Percentiles rank a stretch among this genome's conserved stretches.
Evolutionary conservation across 129 eudicot species (phyloP).

Genomic region (Kitagawia praeruptora): DNA sequence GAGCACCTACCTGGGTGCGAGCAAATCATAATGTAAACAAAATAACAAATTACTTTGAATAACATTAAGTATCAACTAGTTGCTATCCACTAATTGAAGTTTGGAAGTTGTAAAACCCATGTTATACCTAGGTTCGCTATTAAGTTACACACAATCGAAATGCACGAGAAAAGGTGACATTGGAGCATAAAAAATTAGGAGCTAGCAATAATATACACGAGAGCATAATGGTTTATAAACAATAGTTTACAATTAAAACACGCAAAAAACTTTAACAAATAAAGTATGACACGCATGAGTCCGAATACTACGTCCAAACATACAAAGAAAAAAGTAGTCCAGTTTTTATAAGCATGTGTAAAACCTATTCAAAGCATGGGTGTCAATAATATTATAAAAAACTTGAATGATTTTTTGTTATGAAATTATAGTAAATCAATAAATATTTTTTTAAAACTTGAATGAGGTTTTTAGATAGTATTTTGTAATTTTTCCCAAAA

Average conservation of each 20-base stretch:
- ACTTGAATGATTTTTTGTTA: no score
- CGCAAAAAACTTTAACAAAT: neutral
- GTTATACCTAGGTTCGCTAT: neutral
- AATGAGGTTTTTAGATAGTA: no score
- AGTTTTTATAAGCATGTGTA: neutral
- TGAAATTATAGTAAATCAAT: neutral
- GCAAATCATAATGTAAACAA: conserved; percentile 14
- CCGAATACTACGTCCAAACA: neutral
- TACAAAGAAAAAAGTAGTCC: neutral
- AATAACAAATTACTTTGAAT: neutral
- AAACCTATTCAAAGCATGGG: neutral
- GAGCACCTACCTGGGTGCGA: conserved; percentile 85
- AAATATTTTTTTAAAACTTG: no score
- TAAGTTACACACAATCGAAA: neutral
- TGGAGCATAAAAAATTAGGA: neutral
- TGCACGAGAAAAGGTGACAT: neutral
- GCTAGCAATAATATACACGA: neutral
- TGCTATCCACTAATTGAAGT: neutral
- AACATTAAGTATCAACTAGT: conserved; percentile 8
- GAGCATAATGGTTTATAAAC: neutral
- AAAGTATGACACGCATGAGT: neutral
- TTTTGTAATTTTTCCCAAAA: no score
- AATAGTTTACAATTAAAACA: no score
- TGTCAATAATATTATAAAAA: no score
- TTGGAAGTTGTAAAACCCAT: neutral